phyloP scores from a whole-genome alignment of 495 filamentous ascomycete species.

The Pyronema domesticum region DNA sequence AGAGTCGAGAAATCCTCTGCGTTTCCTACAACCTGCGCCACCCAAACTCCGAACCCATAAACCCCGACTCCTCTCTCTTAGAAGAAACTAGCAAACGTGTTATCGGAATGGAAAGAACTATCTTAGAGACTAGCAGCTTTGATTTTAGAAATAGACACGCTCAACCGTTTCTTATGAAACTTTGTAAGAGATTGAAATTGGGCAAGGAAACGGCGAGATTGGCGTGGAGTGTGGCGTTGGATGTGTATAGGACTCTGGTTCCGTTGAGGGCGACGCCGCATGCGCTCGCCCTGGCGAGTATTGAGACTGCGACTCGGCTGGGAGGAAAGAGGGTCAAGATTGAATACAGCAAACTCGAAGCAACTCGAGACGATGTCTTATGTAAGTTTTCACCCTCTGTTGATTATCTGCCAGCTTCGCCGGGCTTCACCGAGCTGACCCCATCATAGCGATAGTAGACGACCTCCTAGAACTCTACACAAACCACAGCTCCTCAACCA shows the following conservation, averaged over 20 bases:
- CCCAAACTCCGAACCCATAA: slow-evolving; percentile 50
- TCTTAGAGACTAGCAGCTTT: slow-evolving; percentile 84
- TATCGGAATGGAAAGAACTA: slow-evolving; percentile 75
- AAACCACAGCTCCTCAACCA: slow-evolving; percentile 53
- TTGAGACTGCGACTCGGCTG: slow-evolving; percentile 62
- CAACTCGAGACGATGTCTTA: slow-evolving; percentile 51
- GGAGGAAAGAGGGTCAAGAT: slow-evolving; percentile 32
- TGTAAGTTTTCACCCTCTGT: slow-evolving; percentile 9
- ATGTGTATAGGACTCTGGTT: slow-evolving; percentile 81
- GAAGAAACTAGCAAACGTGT: slow-evolving; percentile 57
- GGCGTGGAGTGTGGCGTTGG: slow-evolving; percentile 66
- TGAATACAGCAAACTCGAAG: slow-evolving; percentile 34
- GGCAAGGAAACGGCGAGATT: slow-evolving; percentile 35
- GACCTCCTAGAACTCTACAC: slow-evolving; percentile 28
- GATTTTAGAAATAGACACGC: slow-evolving; percentile 88
- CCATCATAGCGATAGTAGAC: slow-evolving; percentile 16
- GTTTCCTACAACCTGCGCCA: slow-evolving; percentile 73
- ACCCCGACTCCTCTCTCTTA: slow-evolving; percentile 52
- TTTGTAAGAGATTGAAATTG: slow-evolving; percentile 35
- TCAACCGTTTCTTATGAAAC: slow-evolving; percentile 63
- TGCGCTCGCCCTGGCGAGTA: slow-evolving; percentile 61
- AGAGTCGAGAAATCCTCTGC: slow-evolving; percentile 80
- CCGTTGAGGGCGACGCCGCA: slow-evolving; percentile 72
- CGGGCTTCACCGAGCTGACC: too few relatives aligned
- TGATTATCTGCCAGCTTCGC: background rate